These are phyloP conservation scores for Metschnikowia picachoensis DNA, from an alignment of 805 yeast genomes.

Conservation along the genomic window DNA sequence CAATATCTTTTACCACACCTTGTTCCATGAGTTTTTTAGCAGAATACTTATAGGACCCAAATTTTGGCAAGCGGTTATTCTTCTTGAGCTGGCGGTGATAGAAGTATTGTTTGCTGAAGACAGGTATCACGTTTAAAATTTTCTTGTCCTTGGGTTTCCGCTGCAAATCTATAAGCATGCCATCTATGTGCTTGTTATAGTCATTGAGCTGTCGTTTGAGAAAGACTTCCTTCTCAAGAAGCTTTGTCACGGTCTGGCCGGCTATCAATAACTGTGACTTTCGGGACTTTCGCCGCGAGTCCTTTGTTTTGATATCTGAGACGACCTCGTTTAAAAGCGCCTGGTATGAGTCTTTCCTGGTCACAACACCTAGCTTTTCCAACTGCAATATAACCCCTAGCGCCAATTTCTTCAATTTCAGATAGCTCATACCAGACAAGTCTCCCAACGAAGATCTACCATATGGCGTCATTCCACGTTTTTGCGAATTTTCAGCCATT, in stretches of 20 bases:
- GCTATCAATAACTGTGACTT: constrained; percentile 41
- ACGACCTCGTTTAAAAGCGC: constrained; percentile 80
- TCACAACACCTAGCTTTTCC: constrained; percentile 61
- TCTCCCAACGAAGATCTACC: constrained; percentile 48
- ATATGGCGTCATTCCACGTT: constrained; percentile 35
- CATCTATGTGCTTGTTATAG: constrained; percentile 46
- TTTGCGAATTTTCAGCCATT: constrained; percentile 18
- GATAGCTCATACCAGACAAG: constrained; percentile 50
- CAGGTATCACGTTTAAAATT: constrained; percentile 44
- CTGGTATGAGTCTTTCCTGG: constrained; percentile 72
- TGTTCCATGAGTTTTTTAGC: constrained; percentile 72
- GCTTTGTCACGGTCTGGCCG: constrained; percentile 38
- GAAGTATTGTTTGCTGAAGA: constrained; percentile 72
- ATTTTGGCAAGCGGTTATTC: constrained; percentile 63
- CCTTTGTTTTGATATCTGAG: constrained; percentile 59
- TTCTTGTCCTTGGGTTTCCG: constrained; percentile 44
- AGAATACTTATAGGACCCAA: constrained; percentile 75
- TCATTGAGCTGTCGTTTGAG: constrained; percentile 43
- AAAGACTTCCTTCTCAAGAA: constrained; percentile 43
- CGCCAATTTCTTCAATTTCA: constrained; percentile 72
- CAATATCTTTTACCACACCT: constrained; percentile 58
- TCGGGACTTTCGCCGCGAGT: constrained; percentile 40
- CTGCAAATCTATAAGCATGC: constrained; percentile 40
- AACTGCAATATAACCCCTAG: constrained; percentile 72
- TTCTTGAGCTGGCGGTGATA: constrained; percentile 67